A percentile compares a stretch with the other conserved stretches of the same genome.
Evolutionary conservation across 352 stramenopile species (phyloP).

Genomic region (Pelagophyceae sp.): DNA sequence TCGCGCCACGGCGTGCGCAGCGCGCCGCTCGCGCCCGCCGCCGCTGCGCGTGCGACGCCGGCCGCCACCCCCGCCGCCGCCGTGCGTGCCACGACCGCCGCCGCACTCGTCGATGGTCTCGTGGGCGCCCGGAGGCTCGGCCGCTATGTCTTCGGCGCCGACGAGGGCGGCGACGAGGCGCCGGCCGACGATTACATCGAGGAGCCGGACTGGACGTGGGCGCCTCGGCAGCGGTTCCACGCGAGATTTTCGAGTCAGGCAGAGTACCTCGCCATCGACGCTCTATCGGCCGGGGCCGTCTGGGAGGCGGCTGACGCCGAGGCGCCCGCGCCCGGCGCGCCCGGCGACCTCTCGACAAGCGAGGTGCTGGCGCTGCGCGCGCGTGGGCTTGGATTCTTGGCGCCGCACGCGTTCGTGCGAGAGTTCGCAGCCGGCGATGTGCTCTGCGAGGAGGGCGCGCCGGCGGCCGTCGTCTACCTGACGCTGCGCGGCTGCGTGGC

Average conservation of each 20-base stretch:
- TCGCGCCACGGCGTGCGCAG: background rate
- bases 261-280: slow-evolving; percentile 1
- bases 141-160: background rate
- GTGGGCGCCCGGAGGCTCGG: no score
- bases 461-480: background rate
- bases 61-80: no score
- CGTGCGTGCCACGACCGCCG: background rate
- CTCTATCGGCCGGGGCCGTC: background rate
- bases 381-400: slow-evolving; percentile 2
- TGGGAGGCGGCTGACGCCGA: background rate
- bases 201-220: slow-evolving; percentile 16
- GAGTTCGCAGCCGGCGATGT: background rate
- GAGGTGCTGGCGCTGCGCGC: slow-evolving; percentile 10
- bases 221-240: no score
- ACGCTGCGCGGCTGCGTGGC: background rate
- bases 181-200: background rate
- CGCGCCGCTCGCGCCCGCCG: background rate
- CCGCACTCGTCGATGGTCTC: background rate
- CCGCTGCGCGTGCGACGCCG: no score
- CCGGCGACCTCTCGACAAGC: background rate
- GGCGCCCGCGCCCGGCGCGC: background rate
- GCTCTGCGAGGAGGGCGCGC: background rate
- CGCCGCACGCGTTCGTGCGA: background rate
- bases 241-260: background rate
- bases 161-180: background rate